Evolutionary conservation across 1,139 yeast genomes (phyloP).

Genomic region (Wickerhamomyces sp.): DNA sequence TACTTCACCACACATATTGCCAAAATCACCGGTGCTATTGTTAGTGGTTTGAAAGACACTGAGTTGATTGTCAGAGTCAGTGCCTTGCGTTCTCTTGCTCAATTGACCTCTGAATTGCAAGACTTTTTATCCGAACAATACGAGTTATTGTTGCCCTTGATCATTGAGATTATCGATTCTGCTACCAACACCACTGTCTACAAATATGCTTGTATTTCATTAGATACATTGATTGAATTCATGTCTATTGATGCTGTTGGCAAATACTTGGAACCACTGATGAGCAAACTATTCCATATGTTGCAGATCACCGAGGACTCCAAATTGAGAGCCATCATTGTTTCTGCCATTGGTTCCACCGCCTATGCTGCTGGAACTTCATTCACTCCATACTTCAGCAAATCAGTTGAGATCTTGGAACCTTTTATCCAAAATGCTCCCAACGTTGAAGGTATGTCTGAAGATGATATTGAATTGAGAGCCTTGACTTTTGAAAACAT

Average conservation of each 20-base stretch:
- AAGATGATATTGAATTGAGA: constrained; percentile 78
- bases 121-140: constrained; percentile 81
- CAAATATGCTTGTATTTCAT: constrained; percentile 85
- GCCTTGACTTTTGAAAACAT: constrained; percentile 91
- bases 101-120: constrained; percentile 78
- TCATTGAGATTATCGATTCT: constrained; percentile 79
- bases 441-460: constrained; percentile 64
- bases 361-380: constrained; percentile 93
- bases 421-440: constrained; percentile 71
- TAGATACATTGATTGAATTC: constrained; percentile 89
- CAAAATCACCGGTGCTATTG: constrained; percentile 66
- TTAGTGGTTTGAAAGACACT: constrained; percentile 74
- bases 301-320: constrained; percentile 57
- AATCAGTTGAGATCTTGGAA: constrained; percentile 74
- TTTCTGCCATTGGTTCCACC: constrained; percentile 94
- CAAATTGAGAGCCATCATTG: constrained; percentile 79
- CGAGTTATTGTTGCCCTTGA: constrained; percentile 75
- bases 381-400: constrained; percentile 79
- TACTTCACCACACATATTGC: constrained; percentile 71
- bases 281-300: constrained; percentile 84
- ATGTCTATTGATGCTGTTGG: constrained; percentile 84
- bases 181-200: constrained; percentile 82
- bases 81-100: constrained; percentile 77
- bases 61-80: constrained; percentile 77
- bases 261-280: constrained; percentile 78